Percentiles rank a stretch among this genome's conserved stretches.
phyloP scores from a whole-genome alignment of 441 rosid genomes.

The Theobroma grandiflorum region DNA sequence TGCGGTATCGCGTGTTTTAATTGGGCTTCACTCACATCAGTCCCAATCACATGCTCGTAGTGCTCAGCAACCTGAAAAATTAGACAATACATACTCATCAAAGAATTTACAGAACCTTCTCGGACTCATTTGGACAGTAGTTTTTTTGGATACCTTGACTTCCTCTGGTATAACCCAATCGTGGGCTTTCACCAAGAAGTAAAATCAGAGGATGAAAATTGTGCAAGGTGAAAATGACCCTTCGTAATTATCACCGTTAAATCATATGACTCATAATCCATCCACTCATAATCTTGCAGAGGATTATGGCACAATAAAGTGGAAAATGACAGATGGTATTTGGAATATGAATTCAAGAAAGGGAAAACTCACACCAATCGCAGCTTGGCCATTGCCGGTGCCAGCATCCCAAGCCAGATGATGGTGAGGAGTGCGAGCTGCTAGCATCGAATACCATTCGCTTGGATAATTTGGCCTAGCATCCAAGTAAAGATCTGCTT shows the following conservation, averaged over 20 bases:
- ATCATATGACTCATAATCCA: too few relatives aligned
- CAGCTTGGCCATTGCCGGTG: constrained; percentile 80
- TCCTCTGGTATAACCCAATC: too few relatives aligned
- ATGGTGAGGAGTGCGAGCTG: constrained; percentile 52
- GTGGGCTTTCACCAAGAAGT: neutral
- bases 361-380: constrained; percentile 53
- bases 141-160: too few relatives aligned
- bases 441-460: constrained; percentile 63
- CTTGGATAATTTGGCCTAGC: constrained; percentile 63
- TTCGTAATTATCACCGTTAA: too few relatives aligned
- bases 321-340: too few relatives aligned
- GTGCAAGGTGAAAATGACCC: too few relatives aligned
- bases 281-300: too few relatives aligned
- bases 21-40: constrained; percentile 61
- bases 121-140: too few relatives aligned
- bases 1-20: constrained; percentile 45
- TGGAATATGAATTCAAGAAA: neutral
- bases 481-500: constrained; percentile 55
- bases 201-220: constrained; percentile 5
- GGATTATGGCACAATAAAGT: too few relatives aligned
- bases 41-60: constrained; percentile 56
- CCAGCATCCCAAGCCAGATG: constrained; percentile 71
- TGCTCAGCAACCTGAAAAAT: constrained; percentile 58
- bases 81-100: too few relatives aligned
- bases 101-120: too few relatives aligned